Percentiles rank a stretch among this genome's conserved stretches.
Evolutionary conservation across 1,139 yeast species (phyloP).

Genomic region (Nakaseomyces glabratus): DNA sequence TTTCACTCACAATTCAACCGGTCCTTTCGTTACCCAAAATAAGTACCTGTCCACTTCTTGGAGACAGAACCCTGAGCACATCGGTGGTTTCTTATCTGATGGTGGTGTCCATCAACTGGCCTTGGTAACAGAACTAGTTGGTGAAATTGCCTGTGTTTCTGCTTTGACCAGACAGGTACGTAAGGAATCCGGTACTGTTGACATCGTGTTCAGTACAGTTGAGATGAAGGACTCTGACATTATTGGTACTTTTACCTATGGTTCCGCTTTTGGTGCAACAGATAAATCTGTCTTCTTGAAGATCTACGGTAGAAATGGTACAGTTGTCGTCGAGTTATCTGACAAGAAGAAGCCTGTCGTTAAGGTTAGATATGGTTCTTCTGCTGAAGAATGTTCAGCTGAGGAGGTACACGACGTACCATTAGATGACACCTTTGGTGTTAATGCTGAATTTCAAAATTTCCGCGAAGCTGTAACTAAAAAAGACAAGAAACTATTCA

Average conservation of each 20-base stretch:
- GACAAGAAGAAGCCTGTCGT: conserved; percentile 41
- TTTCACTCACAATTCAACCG: conserved; percentile 74
- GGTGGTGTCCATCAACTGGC: conserved; percentile 97
- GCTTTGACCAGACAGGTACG: conserved; percentile 71
- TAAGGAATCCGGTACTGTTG: conserved; percentile 70
- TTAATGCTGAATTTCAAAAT: conserved; percentile 60
- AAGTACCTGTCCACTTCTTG: conserved; percentile 67
- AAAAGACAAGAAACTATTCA: conserved; percentile 52
- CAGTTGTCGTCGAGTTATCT: conserved; percentile 54
- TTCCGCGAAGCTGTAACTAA: conserved; percentile 60
- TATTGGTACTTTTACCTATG: conserved; percentile 84
- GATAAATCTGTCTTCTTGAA: conserved; percentile 57
- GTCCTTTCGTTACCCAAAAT: conserved; percentile 58
- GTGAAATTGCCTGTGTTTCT: conserved; percentile 57
- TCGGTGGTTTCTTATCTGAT: conserved; percentile 85
- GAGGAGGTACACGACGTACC: conserved; percentile 40
- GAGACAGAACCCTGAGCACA: conserved; percentile 83
- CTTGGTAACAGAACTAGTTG: conserved; percentile 71
- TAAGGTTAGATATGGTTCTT: conserved; percentile 39
- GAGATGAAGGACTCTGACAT: conserved; percentile 50
- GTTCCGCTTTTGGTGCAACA: conserved; percentile 82
- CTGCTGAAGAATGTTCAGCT: conserved; percentile 38
- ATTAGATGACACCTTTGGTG: conserved; percentile 48
- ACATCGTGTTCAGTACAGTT: conserved; percentile 62
- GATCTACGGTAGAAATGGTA: conserved; percentile 72